Conservation (phyloP, 768 basidiomycete genomes). For the Suillus ampliporus region DNA sequence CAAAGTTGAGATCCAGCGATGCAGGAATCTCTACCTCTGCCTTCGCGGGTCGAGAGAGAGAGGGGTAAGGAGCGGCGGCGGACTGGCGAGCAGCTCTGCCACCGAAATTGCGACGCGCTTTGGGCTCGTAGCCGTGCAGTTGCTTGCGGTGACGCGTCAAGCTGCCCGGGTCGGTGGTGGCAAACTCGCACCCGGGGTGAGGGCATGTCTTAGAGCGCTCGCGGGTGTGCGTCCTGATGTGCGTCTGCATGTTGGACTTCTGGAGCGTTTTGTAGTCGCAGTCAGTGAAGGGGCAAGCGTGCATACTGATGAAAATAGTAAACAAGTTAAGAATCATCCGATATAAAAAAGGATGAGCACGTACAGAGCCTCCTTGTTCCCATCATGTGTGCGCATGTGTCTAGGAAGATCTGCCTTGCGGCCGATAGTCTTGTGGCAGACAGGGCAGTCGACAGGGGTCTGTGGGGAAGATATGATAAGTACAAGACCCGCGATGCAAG, state of each 20-base stretch:
- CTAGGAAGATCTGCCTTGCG: constrained; percentile 34
- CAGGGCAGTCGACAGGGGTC: constrained; percentile 16
- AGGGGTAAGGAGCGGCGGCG: constrained; percentile 14
- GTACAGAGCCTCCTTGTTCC: constrained; percentile 30
- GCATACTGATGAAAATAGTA: constrained; percentile 24
- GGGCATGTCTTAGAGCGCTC: constrained; percentile 23
- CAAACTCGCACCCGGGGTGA: constrained; percentile 19
- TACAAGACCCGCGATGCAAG: not conserved
- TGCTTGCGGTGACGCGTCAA: constrained; percentile 28
- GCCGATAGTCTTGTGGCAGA: constrained; percentile 23
- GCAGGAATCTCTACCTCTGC: not conserved
- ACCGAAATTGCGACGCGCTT: not conserved
- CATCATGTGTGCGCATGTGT: constrained; percentile 31
- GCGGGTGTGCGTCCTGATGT: constrained; percentile 31
- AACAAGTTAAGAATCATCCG: constrained; percentile 8
- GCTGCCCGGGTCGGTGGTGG: constrained; percentile 24
- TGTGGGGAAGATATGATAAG: constrained; percentile 8
- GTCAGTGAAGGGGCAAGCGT: constrained; percentile 22
- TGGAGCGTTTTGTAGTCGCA: constrained; percentile 33
- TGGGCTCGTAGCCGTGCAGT: constrained; percentile 25
- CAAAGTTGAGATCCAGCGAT: constrained; percentile 2
- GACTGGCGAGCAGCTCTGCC: constrained; percentile 7
- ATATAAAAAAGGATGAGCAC: constrained; percentile 4
- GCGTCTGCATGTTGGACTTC: constrained; percentile 31
- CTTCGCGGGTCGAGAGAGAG: not conserved